Percentiles rank a stretch among this genome's conserved stretches.
phyloP scores from a whole-genome alignment of 176 grass and related monocot species.

The Lolium rigidum region DNA sequence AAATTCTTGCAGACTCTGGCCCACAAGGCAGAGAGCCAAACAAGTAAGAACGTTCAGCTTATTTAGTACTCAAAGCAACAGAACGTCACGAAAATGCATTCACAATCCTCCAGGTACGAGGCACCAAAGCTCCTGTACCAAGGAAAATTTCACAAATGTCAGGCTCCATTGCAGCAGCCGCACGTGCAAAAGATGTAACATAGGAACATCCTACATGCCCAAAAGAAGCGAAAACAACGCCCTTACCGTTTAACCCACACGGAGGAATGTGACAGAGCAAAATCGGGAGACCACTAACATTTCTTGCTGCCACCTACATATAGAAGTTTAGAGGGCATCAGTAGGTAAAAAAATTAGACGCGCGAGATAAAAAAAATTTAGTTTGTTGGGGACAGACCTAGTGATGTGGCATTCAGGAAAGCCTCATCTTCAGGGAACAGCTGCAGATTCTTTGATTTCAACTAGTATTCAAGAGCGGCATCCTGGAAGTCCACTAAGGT shows the following conservation, averaged over 20 bases:
- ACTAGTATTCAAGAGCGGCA: conserved; percentile 53
- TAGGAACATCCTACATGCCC: not conserved
- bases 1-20: not conserved
- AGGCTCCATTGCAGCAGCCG: not conserved
- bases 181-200: not conserved
- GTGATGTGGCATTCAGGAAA: conserved; percentile 43
- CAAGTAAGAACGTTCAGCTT: not conserved
- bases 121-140: conserved; percentile 9
- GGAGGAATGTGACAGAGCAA: not conserved
- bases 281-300: not conserved
- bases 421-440: conserved; percentile 67
- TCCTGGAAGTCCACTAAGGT: conserved; percentile 63
- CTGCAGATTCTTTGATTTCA: conserved; percentile 70
- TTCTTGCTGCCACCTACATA: not conserved
- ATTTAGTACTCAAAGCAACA: not conserved
- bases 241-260: not conserved
- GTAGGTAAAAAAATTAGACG: not conserved
- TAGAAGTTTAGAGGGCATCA: not conserved
- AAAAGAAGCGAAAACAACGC: not conserved
- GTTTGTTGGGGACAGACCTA: not conserved
- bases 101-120: not conserved
- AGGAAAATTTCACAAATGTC: not conserved
- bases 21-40: too few relatives aligned
- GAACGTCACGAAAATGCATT: not conserved
- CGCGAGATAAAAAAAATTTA: not conserved